Evolutionary conservation across 352 stramenopile species (phyloP).

Genomic region (Globisporangium cystogenes): DNA sequence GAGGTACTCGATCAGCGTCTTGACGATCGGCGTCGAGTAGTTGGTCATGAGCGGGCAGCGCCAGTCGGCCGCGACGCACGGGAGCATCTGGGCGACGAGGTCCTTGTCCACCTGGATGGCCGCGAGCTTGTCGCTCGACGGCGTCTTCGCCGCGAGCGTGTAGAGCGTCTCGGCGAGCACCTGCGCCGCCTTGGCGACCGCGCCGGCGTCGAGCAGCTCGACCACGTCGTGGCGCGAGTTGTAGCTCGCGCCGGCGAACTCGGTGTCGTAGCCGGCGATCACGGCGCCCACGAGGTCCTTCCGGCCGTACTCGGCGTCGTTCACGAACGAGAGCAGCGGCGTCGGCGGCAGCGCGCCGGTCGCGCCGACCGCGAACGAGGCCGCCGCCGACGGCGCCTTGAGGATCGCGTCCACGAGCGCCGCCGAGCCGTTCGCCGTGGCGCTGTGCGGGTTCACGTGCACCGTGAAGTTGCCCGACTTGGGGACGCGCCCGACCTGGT

Average conservation of each 20-base stretch:
- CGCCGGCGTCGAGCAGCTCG: slow-evolving; percentile 34
- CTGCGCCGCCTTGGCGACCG: slow-evolving; percentile 56
- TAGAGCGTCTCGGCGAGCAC: slow-evolving; percentile 73
- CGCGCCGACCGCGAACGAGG: slow-evolving; percentile 24
- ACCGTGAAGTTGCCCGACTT: slow-evolving; percentile 56
- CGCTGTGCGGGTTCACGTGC: slow-evolving; percentile 57
- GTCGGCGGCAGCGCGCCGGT: slow-evolving; percentile 50
- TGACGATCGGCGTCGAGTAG: slow-evolving; percentile 54
- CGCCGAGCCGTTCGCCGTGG: slow-evolving; percentile 19
- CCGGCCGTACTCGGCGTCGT: slow-evolving; percentile 58
- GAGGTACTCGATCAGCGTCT: slow-evolving; percentile 68
- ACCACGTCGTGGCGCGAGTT: slow-evolving; percentile 68
- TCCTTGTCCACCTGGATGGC: slow-evolving; percentile 48
- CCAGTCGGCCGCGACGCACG: slow-evolving; percentile 62
- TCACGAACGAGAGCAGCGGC: slow-evolving; percentile 69
- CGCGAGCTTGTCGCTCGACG: slow-evolving; percentile 27
- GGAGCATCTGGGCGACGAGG: slow-evolving; percentile 49
- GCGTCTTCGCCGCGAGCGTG: slow-evolving; percentile 43
- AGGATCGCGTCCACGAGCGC: slow-evolving; percentile 45
- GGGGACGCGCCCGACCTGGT: slow-evolving; percentile 61
- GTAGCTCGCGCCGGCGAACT: slow-evolving; percentile 44
- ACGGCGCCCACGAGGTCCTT: slow-evolving; percentile 56
- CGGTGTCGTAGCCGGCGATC: slow-evolving; percentile 57
- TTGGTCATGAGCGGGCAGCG: slow-evolving; percentile 62
- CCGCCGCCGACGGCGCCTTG: slow-evolving; percentile 36